Conservation (phyloP, 352 stramenopile species). For the Phytophthora aleatoria region DNA sequence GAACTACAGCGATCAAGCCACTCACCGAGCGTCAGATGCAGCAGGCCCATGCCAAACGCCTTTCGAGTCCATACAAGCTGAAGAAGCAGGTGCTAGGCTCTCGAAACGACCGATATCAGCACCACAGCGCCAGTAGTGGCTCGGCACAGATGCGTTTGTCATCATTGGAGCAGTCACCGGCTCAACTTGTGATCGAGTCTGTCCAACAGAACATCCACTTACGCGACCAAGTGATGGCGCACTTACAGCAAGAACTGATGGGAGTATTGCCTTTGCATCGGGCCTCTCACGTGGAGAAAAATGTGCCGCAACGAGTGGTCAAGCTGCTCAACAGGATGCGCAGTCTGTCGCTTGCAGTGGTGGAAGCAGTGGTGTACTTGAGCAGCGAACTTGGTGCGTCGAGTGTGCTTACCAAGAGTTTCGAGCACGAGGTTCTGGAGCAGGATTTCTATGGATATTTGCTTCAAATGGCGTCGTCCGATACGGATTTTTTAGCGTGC, state of each 20-base stretch:
- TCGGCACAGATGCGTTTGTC: background rate
- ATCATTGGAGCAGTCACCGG: slow-evolving; percentile 14
- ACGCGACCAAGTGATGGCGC: slow-evolving; percentile 48
- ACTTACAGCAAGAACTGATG: slow-evolving; percentile 50
- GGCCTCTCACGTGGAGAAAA: slow-evolving; percentile 25
- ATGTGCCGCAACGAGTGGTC: slow-evolving; percentile 41
- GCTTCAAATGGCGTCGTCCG: slow-evolving; percentile 49
- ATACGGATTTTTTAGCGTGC: slow-evolving; percentile 52
- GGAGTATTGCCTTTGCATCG: slow-evolving; percentile 23
- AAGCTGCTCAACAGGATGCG: slow-evolving; percentile 68
- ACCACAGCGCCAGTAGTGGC: too few species aligned
- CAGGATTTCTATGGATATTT: slow-evolving; percentile 55
- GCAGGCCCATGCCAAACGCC: slow-evolving; percentile 29
- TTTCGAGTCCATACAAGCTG: slow-evolving; percentile 65
- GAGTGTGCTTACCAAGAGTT: background rate
- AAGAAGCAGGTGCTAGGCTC: slow-evolving; percentile 65
- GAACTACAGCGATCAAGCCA: slow-evolving; percentile 6
- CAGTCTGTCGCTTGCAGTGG: slow-evolving; percentile 58
- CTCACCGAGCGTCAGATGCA: slow-evolving; percentile 19
- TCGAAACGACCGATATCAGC: slow-evolving; percentile 10
- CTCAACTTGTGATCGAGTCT: slow-evolving; percentile 49
- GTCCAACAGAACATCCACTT: slow-evolving; percentile 55
- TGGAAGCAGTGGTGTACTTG: slow-evolving; percentile 71
- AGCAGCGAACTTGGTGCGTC: slow-evolving; percentile 32
- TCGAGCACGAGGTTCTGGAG: slow-evolving; percentile 37